Evolutionary conservation across 148 eudicot species (phyloP).

Genomic region (Rhododendron simsii): DNA sequence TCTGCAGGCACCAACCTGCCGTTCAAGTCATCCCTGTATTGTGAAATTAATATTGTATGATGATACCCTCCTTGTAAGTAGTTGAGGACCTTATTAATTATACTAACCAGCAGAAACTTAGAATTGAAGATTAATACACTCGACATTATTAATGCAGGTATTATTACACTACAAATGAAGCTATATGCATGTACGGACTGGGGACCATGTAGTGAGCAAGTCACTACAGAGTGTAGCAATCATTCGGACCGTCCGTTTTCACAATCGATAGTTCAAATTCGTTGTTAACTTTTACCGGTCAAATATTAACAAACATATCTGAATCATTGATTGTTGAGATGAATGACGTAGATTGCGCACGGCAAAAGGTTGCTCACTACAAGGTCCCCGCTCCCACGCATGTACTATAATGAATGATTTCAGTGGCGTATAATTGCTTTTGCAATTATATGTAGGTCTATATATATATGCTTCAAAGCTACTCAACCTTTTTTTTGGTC

Average conservation of each 20-base stretch:
- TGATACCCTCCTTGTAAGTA: background rate
- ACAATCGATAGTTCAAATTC: too few relatives aligned
- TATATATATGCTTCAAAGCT: background rate
- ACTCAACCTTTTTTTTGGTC: background rate
- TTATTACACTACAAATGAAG: background rate
- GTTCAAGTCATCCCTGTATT: background rate
- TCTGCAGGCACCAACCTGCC: background rate
- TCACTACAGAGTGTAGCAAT: too few relatives aligned
- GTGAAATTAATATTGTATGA: background rate
- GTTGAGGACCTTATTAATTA: background rate
- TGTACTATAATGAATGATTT: background rate
- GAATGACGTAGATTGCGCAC: too few relatives aligned
- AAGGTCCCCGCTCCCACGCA: background rate
- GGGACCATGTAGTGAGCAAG: too few relatives aligned
- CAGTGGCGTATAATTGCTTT: background rate
- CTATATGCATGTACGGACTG: too few relatives aligned
- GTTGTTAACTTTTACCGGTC: too few relatives aligned
- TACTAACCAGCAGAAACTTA: background rate
- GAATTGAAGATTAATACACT: background rate
- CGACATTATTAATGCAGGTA: background rate
- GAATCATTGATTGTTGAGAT: too few relatives aligned
- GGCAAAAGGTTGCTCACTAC: too few relatives aligned
- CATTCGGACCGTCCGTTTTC: too few relatives aligned
- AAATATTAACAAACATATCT: too few relatives aligned
- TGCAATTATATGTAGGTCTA: background rate